Evolutionary conservation across 345 rosid species (phyloP).

Genomic region (Trapa incisa): DNA sequence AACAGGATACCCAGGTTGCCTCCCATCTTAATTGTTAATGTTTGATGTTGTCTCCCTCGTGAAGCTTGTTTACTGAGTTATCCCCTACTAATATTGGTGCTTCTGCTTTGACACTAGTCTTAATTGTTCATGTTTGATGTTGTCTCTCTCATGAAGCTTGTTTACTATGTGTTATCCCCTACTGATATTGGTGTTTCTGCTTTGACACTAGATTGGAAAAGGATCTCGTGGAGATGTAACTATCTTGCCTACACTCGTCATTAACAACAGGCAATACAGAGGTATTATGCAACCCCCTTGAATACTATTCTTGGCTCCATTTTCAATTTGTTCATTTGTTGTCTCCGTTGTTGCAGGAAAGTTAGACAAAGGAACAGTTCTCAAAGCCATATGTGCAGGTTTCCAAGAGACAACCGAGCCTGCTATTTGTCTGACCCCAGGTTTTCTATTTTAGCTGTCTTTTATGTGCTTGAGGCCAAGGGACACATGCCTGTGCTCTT

Average conservation of each 20-base stretch:
- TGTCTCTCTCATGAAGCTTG: background rate
- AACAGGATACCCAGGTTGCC: constrained; percentile 29
- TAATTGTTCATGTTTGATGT: too few relatives aligned
- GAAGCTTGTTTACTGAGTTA: background rate
- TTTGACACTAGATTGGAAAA: constrained; percentile 26
- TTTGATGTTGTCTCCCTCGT: background rate
- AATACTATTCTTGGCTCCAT: background rate
- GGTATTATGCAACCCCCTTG: constrained; percentile 13
- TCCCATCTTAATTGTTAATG: background rate
- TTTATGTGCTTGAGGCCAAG: background rate
- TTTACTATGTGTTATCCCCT: background rate
- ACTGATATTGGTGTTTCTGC: background rate
- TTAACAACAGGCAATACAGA: constrained; percentile 37
- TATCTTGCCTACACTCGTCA: constrained; percentile 37
- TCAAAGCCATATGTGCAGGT: constrained; percentile 95
- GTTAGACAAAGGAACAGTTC: constrained; percentile 65
- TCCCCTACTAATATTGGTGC: background rate
- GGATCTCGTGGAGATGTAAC: constrained; percentile 43
- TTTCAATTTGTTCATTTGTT: background rate
- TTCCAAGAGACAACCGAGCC: constrained; percentile 97
- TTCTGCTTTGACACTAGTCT: constrained; percentile 13
- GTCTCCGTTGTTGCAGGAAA: constrained; percentile 21
- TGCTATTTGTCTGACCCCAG: constrained; percentile 71
- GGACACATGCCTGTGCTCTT: background rate
- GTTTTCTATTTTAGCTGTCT: constrained; percentile 20